Percentiles rank a stretch among this genome's conserved stretches.
Evolutionary conservation across 2,329 filamentous ascomycete species (phyloP).

Genomic region (Calonectria fujianensis): DNA sequence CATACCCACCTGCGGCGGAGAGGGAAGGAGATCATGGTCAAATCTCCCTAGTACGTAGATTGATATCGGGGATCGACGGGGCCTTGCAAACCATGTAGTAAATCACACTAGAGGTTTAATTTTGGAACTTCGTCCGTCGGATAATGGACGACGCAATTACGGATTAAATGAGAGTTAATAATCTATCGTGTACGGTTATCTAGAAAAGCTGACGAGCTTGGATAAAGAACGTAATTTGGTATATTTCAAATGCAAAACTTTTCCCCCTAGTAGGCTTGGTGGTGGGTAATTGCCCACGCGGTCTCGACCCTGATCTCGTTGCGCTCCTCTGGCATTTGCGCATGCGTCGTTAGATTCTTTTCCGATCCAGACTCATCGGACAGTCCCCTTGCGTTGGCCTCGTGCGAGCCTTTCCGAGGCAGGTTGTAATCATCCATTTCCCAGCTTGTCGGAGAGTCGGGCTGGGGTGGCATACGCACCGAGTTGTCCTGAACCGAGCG

Average conservation of each 20-base stretch:
- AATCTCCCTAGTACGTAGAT: constrained; percentile 2
- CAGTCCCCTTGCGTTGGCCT: constrained; percentile 38
- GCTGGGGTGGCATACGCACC: constrained; percentile 16
- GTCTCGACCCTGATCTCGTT: constrained; percentile 52
- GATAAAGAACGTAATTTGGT: background rate
- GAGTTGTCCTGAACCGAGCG: constrained; percentile 38
- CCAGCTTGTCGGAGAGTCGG: constrained; percentile 47
- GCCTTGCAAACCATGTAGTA: constrained; percentile 11
- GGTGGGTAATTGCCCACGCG: constrained; percentile 50
- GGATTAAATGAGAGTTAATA: background rate
- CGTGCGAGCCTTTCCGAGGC: constrained; percentile 40
- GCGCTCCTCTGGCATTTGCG: constrained; percentile 1
- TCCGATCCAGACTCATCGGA: constrained; percentile 52
- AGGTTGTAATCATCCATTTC: constrained; percentile 53
- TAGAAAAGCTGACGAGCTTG: background rate
- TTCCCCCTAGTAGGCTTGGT: background rate
- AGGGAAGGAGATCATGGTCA: constrained; percentile 13
- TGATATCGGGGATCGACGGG: constrained; percentile 4
- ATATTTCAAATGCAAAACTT: constrained; percentile 4
- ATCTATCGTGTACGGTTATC: constrained; percentile 13
- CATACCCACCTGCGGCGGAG: constrained; percentile 18
- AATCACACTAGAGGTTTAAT: constrained; percentile 10
- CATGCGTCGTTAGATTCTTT: constrained; percentile 49
- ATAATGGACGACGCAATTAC: background rate
- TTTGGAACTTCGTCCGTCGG: background rate